Conservation (phyloP, 1,139 yeast genomes). For the Geotrichum klebahnii region DNA sequence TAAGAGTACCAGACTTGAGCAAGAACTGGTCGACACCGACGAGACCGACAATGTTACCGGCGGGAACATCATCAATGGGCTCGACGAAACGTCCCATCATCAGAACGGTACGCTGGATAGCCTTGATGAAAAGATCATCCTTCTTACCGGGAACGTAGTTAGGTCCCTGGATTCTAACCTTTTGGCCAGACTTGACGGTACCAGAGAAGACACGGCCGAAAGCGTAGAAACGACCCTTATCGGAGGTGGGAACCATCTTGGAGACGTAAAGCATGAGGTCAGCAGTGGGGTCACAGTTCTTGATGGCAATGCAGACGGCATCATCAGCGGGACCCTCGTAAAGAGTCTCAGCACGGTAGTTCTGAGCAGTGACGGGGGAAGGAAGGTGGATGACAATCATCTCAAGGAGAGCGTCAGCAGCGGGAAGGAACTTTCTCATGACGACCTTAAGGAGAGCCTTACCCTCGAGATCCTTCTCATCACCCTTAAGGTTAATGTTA, state of each 20-base stretch:
- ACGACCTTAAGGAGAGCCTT: slow-evolving; percentile 97
- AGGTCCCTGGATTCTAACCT: slow-evolving; percentile 99
- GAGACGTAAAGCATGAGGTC: slow-evolving; percentile 99
- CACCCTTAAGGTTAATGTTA: slow-evolving; percentile 85
- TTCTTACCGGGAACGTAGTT: slow-evolving; percentile 98
- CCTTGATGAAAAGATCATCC: slow-evolving; percentile 94
- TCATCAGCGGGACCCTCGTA: slow-evolving; percentile 99
- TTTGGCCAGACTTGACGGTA: slow-evolving; percentile 97
- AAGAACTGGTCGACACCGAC: slow-evolving; percentile 99
- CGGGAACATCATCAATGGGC: slow-evolving; percentile 99
- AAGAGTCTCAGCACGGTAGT: slow-evolving; percentile 97
- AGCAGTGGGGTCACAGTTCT: slow-evolving; percentile 97
- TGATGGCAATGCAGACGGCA: slow-evolving; percentile 83
- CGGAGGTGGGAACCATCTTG: slow-evolving; percentile 99
- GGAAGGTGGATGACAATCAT: slow-evolving; percentile 98
- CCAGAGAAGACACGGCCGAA: slow-evolving; percentile 99
- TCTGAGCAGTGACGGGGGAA: slow-evolving; percentile 98
- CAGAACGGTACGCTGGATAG: slow-evolving; percentile 97
- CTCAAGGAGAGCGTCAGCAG: slow-evolving; percentile 98
- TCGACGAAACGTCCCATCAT: slow-evolving; percentile 99
- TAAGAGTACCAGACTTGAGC: slow-evolving; percentile 98
- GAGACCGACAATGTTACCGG: slow-evolving; percentile 99
- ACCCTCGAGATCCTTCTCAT: slow-evolving; percentile 96
- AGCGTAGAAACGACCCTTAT: slow-evolving; percentile 99
- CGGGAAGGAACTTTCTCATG: slow-evolving; percentile 99